Evolutionary conservation across 371 early-diverging fungal genomes (phyloP).

Genomic region (Rhizopus arrhizus): DNA sequence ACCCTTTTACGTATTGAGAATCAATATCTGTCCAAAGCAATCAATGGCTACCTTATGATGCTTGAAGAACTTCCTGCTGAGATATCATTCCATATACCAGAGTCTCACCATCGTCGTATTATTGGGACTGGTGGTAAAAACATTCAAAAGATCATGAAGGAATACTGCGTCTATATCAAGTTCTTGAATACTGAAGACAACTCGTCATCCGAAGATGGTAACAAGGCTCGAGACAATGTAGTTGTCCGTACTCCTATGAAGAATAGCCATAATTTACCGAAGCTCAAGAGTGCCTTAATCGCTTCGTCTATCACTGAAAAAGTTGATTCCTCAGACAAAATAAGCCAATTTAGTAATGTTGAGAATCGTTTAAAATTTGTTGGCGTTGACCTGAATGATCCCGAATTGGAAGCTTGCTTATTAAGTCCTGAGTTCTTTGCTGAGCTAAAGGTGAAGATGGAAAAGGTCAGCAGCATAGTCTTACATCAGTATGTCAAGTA

Average conservation of each 20-base stretch:
- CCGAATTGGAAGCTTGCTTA: too few relatives aligned
- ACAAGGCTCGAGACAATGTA: slow-evolving; percentile 65
- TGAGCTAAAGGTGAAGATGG: too few relatives aligned
- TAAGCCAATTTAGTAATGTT: too few relatives aligned
- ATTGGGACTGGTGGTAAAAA: slow-evolving; percentile 92
- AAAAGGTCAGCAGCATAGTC: too few relatives aligned
- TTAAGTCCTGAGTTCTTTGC: too few relatives aligned
- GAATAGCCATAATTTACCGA: slow-evolving; percentile 61
- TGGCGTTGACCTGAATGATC: too few relatives aligned
- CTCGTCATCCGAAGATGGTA: neutral
- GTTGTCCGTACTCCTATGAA: slow-evolving; percentile 87
- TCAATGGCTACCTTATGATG: slow-evolving; percentile 68
- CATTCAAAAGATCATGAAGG: slow-evolving; percentile 92
- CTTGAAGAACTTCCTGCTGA: slow-evolving; percentile 85
- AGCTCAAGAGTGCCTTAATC: too few relatives aligned
- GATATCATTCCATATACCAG: slow-evolving; percentile 82
- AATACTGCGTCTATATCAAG: slow-evolving; percentile 91
- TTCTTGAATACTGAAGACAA: slow-evolving; percentile 81
- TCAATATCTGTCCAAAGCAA: slow-evolving; percentile 47
- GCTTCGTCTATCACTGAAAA: too few relatives aligned
- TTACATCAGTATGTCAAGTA: too few relatives aligned
- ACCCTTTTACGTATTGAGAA: slow-evolving; percentile 71
- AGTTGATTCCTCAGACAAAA: too few relatives aligned
- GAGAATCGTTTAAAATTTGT: too few relatives aligned
- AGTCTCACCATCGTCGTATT: slow-evolving; percentile 86